Percentiles rank a stretch among this genome's conserved stretches.
Evolutionary conservation across 306 rosid genomes (phyloP).

Genomic region (Glycine soja): DNA sequence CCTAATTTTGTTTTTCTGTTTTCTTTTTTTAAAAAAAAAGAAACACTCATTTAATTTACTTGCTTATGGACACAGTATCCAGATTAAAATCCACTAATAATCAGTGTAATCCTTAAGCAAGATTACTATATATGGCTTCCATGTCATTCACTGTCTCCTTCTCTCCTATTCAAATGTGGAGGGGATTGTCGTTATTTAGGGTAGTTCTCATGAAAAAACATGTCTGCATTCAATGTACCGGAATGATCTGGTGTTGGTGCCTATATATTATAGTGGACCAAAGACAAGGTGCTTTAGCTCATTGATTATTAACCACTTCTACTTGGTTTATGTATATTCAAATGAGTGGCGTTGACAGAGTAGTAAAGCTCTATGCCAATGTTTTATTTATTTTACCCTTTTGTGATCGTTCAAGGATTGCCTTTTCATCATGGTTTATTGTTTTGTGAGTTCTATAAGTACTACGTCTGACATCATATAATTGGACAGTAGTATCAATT

Average conservation of each 20-base stretch:
- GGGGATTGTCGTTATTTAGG: not conserved
- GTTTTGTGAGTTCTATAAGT: not conserved
- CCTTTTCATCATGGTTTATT: not conserved
- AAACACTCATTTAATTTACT: not conserved
- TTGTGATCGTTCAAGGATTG: not conserved
- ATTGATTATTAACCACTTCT: constrained; percentile 9
- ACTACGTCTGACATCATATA: not conserved
- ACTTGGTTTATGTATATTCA: not conserved
- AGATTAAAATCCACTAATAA: not conserved
- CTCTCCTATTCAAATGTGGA: too few relatives aligned
- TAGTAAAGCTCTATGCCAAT: not conserved
- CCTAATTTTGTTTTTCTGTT: not conserved
- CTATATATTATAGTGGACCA: constrained; percentile 35
- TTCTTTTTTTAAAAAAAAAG: not conserved
- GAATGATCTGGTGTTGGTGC: constrained; percentile 7
- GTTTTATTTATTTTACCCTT: not conserved
- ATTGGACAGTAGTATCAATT: not conserved
- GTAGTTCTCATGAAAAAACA: constrained; percentile 8
- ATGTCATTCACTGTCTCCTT: not conserved
- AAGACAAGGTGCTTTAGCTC: constrained; percentile 34
- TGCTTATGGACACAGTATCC: not conserved
- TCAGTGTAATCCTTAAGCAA: not conserved
- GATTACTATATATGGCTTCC: not conserved
- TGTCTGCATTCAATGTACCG: constrained; percentile 49
- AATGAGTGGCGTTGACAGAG: constrained; percentile 40